Conservation (phyloP, 1,284 basidiomycete genomes). For the Leccinum colubrinum region DNA sequence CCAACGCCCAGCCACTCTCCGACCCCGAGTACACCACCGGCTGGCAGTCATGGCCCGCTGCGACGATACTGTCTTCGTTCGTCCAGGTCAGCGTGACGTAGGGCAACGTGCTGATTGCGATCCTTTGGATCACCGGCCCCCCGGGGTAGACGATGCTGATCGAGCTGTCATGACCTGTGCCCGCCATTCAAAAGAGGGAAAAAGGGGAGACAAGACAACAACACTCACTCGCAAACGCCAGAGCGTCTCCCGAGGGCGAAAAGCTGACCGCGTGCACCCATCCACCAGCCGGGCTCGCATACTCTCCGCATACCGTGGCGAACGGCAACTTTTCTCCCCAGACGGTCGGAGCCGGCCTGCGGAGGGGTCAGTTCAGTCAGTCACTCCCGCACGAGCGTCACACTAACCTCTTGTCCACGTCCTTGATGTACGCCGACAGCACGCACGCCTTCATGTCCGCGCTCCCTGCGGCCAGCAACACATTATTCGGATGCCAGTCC, state of each 20-base stretch:
- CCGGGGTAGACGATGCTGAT: constrained; percentile 87
- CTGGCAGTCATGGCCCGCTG: constrained; percentile 97
- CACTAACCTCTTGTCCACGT: constrained; percentile 87
- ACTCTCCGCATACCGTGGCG: constrained; percentile 97
- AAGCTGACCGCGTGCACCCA: constrained; percentile 98
- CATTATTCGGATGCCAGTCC: constrained; percentile 98
- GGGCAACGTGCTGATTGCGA: constrained; percentile 78
- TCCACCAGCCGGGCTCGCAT: constrained; percentile 82
- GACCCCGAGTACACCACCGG: constrained; percentile 84
- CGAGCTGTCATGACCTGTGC: constrained; percentile 85
- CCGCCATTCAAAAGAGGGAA: constrained; percentile 1
- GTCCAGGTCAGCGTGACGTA: constrained; percentile 85
- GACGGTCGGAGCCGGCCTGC: constrained; percentile 82
- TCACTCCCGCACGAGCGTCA: background rate
- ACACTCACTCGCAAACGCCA: constrained; percentile 88
- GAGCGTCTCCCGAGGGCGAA: constrained; percentile 89
- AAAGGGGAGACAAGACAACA: background rate
- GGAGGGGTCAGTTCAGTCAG: constrained; percentile 1
- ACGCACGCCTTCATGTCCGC: constrained; percentile 97
- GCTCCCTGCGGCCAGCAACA: constrained; percentile 91
- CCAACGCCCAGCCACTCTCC: constrained; percentile 69
- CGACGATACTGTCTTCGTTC: constrained; percentile 78
- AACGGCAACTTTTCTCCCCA: constrained; percentile 99
- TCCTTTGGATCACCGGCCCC: constrained; percentile 66
- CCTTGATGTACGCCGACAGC: constrained; percentile 99